These are phyloP conservation scores for Leersia perrieri DNA, from an alignment of 176 grass and related monocot genomes.

Conservation along the genomic window DNA sequence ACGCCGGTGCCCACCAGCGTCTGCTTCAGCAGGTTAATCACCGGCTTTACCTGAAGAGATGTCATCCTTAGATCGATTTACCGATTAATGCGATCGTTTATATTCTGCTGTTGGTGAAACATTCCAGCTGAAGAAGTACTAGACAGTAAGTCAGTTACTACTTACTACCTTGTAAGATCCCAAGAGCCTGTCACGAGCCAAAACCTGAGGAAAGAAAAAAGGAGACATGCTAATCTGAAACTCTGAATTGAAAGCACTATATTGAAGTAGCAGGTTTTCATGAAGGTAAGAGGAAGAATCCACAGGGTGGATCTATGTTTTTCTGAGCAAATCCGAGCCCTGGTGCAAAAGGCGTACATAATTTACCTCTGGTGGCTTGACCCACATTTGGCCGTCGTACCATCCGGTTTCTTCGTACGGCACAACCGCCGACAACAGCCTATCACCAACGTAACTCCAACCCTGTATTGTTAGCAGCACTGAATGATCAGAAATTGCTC, in stretches of 20 bases:
- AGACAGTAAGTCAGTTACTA: too few relatives aligned
- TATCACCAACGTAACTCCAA: conserved; percentile 96
- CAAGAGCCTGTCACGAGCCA: conserved; percentile 89
- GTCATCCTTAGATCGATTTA: not conserved
- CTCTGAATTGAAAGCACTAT: not conserved
- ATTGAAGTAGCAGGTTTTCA: not conserved
- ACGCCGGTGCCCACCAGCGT: conserved; percentile 86
- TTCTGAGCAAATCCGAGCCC: too few relatives aligned
- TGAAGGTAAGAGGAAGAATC: not conserved
- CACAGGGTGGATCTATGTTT: too few relatives aligned
- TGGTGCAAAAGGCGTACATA: not conserved
- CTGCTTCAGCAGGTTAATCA: conserved; percentile 91
- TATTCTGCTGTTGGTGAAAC: not conserved
- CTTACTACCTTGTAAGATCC: conserved; percentile 81
- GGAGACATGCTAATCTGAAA: not conserved
- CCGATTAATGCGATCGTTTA: not conserved
- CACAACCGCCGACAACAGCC: conserved; percentile 89
- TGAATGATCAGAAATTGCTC: not conserved
- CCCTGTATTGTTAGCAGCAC: conserved; percentile 40
- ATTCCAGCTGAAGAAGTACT: not conserved
- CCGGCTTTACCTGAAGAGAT: conserved; percentile 73
- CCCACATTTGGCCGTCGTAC: conserved; percentile 99
- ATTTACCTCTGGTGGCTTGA: conserved; percentile 86
- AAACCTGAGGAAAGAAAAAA: conserved; percentile 44
- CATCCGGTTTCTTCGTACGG: conserved; percentile 98